A percentile compares a stretch with the other conserved stretches of the same genome.
Conservation (phyloP, 2,329 filamentous ascomycete genomes). For the Aspergillus japonicus region DNA sequence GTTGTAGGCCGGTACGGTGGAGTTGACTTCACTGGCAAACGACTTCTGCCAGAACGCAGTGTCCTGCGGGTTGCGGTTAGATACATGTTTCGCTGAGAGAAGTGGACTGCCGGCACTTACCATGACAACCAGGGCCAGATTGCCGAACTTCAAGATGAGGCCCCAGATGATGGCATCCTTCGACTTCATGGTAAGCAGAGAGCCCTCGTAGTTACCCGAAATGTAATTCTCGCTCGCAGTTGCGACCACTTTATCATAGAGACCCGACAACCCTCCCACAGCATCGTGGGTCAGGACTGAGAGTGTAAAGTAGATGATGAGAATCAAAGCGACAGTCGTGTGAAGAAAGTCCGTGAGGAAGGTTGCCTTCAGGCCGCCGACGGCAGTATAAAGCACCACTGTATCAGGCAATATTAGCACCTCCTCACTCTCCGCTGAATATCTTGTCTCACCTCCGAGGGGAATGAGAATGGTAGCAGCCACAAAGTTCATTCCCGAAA, state of each 20-base stretch:
- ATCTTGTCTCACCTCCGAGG: constrained; percentile 39
- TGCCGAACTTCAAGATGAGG: constrained; percentile 51
- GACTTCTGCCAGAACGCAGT: constrained; percentile 56
- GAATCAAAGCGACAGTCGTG: constrained; percentile 48
- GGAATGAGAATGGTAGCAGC: constrained; percentile 49
- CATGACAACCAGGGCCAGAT: constrained; percentile 52
- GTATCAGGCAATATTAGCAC: neutral
- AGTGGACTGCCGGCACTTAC: constrained; percentile 20
- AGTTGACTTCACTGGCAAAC: constrained; percentile 49
- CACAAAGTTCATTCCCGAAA: constrained; percentile 51
- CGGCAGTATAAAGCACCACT: constrained; percentile 50
- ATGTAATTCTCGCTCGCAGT: constrained; percentile 45
- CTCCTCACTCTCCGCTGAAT: neutral
- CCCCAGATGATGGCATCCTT: constrained; percentile 46
- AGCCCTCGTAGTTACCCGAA: constrained; percentile 49
- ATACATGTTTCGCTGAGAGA: neutral
- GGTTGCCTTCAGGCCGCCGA: constrained; percentile 51
- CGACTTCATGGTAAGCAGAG: constrained; percentile 51
- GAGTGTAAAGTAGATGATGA: constrained; percentile 52
- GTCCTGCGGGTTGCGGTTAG: constrained; percentile 29
- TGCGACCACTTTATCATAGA: constrained; percentile 50
- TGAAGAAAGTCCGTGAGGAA: constrained; percentile 53
- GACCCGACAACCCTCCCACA: constrained; percentile 43
- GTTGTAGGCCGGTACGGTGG: constrained; percentile 50
- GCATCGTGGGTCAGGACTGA: constrained; percentile 44